Conservation (phyloP, 2,329 filamentous ascomycete species). For the Epichloe elymi region DNA sequence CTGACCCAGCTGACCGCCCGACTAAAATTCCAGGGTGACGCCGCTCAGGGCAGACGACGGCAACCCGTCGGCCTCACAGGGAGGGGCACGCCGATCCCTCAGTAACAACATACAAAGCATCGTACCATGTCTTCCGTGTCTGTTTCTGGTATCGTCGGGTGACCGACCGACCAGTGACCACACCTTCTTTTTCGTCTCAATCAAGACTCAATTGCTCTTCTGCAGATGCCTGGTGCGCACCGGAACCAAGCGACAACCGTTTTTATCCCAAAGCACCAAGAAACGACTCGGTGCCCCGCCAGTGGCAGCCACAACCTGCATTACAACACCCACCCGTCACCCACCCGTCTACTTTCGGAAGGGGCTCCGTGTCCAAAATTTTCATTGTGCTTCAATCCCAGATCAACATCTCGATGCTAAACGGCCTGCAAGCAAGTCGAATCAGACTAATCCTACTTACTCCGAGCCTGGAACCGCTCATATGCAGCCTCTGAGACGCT, state of each 20-base stretch:
- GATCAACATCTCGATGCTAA: neutral
- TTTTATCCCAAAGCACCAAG: neutral
- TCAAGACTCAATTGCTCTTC: too few relatives aligned
- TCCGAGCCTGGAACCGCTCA: neutral
- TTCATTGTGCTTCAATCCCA: neutral
- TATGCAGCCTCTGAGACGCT: neutral
- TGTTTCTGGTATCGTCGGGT: too few relatives aligned
- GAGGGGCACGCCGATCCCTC: too few relatives aligned
- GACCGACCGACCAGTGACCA: too few relatives aligned
- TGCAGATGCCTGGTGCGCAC: too few relatives aligned
- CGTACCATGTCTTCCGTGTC: too few relatives aligned
- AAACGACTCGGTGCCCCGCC: neutral
- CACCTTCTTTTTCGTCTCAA: too few relatives aligned
- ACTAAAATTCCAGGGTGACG: too few relatives aligned
- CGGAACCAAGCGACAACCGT: neutral
- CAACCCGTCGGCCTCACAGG: too few relatives aligned
- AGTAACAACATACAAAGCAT: too few relatives aligned
- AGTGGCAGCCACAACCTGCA: neutral
- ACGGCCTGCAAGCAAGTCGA: neutral
- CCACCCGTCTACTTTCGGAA: neutral
- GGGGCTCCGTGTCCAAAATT: neutral
- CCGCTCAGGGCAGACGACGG: too few relatives aligned
- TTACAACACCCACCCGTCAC: neutral
- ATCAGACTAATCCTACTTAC: neutral
- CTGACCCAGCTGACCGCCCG: too few relatives aligned